These are phyloP conservation scores for Aspergillus piperis DNA, from an alignment of 2,329 filamentous ascomycete genomes.

Conservation along the genomic window DNA sequence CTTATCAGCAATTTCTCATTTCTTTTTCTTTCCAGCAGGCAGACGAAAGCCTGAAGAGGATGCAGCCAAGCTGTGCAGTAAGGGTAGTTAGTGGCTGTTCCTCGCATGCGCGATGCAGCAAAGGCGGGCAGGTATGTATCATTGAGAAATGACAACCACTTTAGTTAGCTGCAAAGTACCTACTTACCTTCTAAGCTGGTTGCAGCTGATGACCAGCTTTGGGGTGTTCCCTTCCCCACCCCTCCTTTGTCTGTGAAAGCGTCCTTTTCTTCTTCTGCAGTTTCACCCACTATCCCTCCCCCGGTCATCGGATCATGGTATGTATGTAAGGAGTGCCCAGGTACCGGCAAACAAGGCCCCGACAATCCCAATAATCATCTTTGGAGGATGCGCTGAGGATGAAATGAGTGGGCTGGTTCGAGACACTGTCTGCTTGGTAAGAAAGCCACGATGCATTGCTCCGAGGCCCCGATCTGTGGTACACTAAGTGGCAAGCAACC, in stretches of 20 bases:
- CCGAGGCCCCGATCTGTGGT: constrained; percentile 20
- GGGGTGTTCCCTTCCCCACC: not conserved
- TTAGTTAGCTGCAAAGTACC: not conserved
- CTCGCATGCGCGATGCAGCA: constrained; percentile 4
- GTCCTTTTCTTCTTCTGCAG: not conserved
- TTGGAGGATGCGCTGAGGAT: not conserved
- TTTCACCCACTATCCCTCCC: not conserved
- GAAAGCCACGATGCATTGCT: constrained; percentile 8
- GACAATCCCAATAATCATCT: not conserved
- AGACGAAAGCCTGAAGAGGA: not conserved
- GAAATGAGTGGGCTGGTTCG: not conserved
- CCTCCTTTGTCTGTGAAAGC: not conserved
- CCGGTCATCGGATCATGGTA: constrained; percentile 7
- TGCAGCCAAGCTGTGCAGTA: constrained; percentile 1
- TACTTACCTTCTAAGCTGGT: not conserved
- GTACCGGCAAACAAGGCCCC: constrained; percentile 1
- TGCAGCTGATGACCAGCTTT: not conserved
- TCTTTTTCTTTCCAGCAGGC: no score
- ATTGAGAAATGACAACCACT: not conserved
- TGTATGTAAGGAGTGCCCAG: constrained; percentile 11
- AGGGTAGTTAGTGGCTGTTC: not conserved
- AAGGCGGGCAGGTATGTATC: not conserved
- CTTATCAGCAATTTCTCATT: not conserved
- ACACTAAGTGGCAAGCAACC: constrained; percentile 22
- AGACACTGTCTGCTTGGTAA: not conserved